These are phyloP conservation scores for Trypanosomatidae sp. DNA, from an alignment of 208 protist genomes.

Conservation along the genomic window DNA sequence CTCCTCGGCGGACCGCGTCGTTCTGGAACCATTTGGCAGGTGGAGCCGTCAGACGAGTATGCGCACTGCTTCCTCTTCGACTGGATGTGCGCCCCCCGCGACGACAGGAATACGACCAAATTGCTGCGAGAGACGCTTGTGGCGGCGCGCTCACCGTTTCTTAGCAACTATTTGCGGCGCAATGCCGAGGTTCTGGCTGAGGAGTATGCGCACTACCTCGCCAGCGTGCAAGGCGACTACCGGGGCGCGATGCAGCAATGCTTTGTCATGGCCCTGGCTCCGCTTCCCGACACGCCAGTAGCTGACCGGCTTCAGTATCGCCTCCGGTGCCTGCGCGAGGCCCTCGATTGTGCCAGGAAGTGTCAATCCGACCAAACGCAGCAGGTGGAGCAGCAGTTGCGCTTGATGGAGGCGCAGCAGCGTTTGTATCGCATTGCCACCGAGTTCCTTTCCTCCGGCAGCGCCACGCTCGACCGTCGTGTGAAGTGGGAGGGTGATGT, in stretches of 20 bases:
- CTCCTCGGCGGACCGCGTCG: constrained; percentile 74
- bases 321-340: constrained; percentile 68
- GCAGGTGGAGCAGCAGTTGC: constrained; percentile 66
- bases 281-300: constrained; percentile 48
- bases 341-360: constrained; percentile 66
- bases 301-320: constrained; percentile 75
- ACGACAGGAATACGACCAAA: constrained; percentile 47
- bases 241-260: constrained; percentile 75
- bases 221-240: constrained; percentile 57
- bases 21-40: constrained; percentile 84
- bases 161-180: constrained; percentile 68
- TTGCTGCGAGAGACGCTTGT: constrained; percentile 74
- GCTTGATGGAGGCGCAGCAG: constrained; percentile 73
- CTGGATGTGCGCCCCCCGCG: constrained; percentile 73
- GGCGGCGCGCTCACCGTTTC: constrained; percentile 59
- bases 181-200: constrained; percentile 58
- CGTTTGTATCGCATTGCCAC: constrained; percentile 56
- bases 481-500: constrained; percentile 37
- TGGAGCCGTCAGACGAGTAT: constrained; percentile 85
- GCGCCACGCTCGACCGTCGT: constrained; percentile 41
- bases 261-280: constrained; percentile 63
- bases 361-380: constrained; percentile 68
- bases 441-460: constrained; percentile 63
- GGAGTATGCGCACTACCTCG: constrained; percentile 84
- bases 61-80: constrained; percentile 87